Evolutionary conservation across 108 stramenopile species (phyloP), one percentile per base, ranked within the genome.

Genomic region (Pelagomonas calceolata): DNA sequence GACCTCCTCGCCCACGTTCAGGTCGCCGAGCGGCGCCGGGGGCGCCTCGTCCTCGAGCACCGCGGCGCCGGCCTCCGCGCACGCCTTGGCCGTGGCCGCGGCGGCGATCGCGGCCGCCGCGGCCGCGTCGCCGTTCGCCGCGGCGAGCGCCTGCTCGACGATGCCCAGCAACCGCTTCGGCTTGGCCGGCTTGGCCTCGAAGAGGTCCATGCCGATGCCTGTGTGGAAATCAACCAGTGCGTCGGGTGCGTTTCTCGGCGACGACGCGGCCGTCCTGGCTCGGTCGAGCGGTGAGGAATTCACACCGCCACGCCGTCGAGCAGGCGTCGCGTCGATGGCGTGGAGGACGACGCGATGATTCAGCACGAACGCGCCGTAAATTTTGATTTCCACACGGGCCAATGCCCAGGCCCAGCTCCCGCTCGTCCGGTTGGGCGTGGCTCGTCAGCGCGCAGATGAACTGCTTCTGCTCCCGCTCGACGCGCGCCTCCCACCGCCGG

Each of bases 401-500:
- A 26, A 60, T 60, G 51, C 51, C 51, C 7, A 60, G 3, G 51
- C 51, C 51, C 7, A 60, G 51, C 51, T 60, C 51, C 0, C 51
- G 51, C 51, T 60, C 51, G 3, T 17, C 51, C 21, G 51, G 51
- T 26, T 60, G 18, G 21, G 51, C 18, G 70, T 36, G 34, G 34
- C 34, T 36, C n/a, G 64, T 71, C 26, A 71, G 32, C 10, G 70
- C 70, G 70, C 70, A 71, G 31, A 71, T 65, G 39, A 34, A 30
- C 70, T 71, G 70, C 9, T 16, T 26, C 34, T 33, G 1, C 26
- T 30, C 36, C 32, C 70, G 63, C 32, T 63, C 63, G 39, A 71
- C 70, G 63, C 39, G n/a, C 30, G 30, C 33, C 64, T 71, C 70
- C 70, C 70, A 71, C 35, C 65, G 51, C 29, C 70, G 34, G n/a